phyloP scores from a whole-genome alignment of 228 moss, liverwort and hornwort species.

The Sphagnum fallax region DNA sequence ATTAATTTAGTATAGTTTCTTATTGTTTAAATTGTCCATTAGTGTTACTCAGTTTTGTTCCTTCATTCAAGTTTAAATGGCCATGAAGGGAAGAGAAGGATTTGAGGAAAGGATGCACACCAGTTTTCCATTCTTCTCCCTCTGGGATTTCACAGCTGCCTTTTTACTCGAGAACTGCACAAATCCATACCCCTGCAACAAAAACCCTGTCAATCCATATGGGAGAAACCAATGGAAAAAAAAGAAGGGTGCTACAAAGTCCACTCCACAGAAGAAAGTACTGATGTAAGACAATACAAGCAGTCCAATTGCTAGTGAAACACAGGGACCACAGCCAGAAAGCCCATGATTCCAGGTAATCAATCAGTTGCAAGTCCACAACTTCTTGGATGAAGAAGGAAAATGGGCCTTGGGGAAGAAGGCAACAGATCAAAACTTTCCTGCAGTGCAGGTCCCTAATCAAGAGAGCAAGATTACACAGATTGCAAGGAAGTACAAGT shows the following conservation, averaged over 20 bases:
- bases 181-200: slow-evolving; percentile 15
- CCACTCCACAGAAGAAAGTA: no score
- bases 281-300: background rate
- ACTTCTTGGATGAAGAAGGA: background rate
- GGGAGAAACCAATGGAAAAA: no score
- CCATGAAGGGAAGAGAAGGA: background rate
- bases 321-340: background rate
- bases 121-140: slow-evolving; percentile 18
- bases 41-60: no score
- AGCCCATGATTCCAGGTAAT: background rate
- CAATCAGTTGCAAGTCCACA: background rate
- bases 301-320: background rate
- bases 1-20: no score
- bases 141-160: slow-evolving; percentile 16
- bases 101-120: background rate
- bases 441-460: no score
- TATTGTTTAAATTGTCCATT: no score
- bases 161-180: slow-evolving; percentile 14
- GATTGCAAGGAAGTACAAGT: background rate
- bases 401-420: no score
- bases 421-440: no score
- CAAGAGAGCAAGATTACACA: background rate
- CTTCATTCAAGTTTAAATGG: no score
- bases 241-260: no score
- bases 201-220: background rate